phyloP scores from a whole-genome alignment of 306 rosid species.

The Sindora glabra region DNA sequence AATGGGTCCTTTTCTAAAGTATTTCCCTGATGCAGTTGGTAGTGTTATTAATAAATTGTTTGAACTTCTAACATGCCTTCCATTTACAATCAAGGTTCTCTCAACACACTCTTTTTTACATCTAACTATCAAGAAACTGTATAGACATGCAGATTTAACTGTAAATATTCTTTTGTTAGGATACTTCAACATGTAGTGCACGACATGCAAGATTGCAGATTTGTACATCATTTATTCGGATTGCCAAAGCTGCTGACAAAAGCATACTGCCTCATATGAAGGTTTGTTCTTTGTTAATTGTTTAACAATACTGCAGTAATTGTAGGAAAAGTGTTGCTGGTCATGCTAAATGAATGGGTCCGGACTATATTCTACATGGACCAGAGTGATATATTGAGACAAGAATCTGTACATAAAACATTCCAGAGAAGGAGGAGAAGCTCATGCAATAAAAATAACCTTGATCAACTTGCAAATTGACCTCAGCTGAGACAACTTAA shows the following conservation, averaged over 20 bases:
- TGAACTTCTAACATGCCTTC: constrained; percentile 86
- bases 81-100: constrained; percentile 58
- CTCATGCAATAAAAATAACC: not conserved
- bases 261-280: constrained; percentile 97
- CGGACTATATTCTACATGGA: not conserved
- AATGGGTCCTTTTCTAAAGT: constrained; percentile 83
- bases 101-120: constrained; percentile 12
- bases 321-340: not conserved
- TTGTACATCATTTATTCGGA: constrained; percentile 90
- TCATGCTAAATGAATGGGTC: constrained; percentile 2
- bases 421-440: not conserved
- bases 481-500: not conserved
- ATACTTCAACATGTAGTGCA: constrained; percentile 58
- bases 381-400: not conserved
- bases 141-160: constrained; percentile 10
- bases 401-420: not conserved
- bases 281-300: constrained; percentile 33
- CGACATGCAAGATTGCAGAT: constrained; percentile 90
- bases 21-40: constrained; percentile 83
- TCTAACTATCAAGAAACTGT: constrained; percentile 3
- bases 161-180: constrained; percentile 45
- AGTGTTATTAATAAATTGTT: constrained; percentile 83
- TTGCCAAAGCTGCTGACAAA: constrained; percentile 88
- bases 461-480: not conserved
- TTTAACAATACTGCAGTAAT: not conserved